These are phyloP conservation scores for Hymenoscyphus repandus DNA, from an alignment of 2,329 filamentous ascomycete genomes.

Conservation along the genomic window DNA sequence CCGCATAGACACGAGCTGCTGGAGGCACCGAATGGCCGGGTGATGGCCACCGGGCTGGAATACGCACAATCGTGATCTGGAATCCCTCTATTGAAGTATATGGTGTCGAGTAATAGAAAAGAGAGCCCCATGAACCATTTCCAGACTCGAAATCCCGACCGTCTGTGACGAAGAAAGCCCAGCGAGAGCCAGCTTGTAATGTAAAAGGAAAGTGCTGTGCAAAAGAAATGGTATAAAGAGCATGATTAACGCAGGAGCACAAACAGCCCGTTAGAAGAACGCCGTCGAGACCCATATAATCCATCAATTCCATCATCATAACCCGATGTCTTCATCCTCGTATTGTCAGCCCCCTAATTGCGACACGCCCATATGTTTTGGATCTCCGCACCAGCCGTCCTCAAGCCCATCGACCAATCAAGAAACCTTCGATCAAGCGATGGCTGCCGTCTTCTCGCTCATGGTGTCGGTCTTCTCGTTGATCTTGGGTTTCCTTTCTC, in stretches of 20 bases:
- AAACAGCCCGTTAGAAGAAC: conserved; percentile 5
- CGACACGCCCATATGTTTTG: background rate
- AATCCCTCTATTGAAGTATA: background rate
- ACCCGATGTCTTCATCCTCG: background rate
- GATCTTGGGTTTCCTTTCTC: conserved; percentile 26
- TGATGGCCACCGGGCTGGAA: no score
- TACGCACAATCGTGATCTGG: background rate
- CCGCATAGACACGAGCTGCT: no score
- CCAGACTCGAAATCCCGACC: background rate
- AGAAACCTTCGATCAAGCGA: background rate
- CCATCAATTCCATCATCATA: background rate
- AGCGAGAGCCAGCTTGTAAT: background rate
- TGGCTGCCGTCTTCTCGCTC: conserved; percentile 13
- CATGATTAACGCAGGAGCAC: conserved; percentile 6
- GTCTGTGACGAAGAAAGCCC: no score
- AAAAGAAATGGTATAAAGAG: conserved; percentile 10
- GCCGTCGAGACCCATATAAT: conserved; percentile 8
- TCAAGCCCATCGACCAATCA: background rate
- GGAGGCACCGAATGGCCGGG: no score
- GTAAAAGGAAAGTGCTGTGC: background rate
- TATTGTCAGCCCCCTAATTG: background rate
- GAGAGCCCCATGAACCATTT: background rate
- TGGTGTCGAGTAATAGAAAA: background rate
- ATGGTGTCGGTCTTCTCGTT: conserved; percentile 13
- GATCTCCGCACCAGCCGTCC: background rate